Evolutionary conservation across 495 filamentous ascomycete species (phyloP).

Genomic region (Pseudotulostoma volvatum): DNA sequence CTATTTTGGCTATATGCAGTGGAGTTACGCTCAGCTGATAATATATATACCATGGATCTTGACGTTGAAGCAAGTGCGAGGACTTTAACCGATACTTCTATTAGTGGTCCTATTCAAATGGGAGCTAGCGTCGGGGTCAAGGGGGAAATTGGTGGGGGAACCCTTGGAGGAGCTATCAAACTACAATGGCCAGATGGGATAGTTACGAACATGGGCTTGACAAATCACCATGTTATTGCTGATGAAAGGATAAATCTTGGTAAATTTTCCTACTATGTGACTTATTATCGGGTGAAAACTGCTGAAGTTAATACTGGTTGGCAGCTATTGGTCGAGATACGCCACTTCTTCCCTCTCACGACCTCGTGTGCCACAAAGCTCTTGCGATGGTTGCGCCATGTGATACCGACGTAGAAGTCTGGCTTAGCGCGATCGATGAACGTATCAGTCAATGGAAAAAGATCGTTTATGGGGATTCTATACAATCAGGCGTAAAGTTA

Average conservation of each 20-base stretch:
- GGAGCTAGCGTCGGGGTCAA: neutral
- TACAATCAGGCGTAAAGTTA: too few species aligned
- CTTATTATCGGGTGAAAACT: neutral
- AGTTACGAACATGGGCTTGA: neutral
- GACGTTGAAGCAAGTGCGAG: too few species aligned
- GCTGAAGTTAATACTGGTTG: neutral
- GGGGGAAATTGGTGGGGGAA: neutral
- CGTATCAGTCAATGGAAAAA: neutral
- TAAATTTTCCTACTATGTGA: neutral
- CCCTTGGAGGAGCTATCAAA: neutral
- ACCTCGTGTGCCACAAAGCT: neutral
- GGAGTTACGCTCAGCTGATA: neutral
- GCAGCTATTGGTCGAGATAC: neutral
- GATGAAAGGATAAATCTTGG: neutral
- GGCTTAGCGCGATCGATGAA: neutral
- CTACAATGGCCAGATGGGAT: neutral
- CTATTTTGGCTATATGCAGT: neutral
- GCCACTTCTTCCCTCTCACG: neutral
- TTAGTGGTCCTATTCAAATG: neutral
- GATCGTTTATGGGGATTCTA: too few species aligned
- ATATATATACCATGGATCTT: neutral
- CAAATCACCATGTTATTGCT: neutral
- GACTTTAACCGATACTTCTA: neutral
- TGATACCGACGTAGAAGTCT: neutral
- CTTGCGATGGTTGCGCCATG: neutral